Evolutionary conservation across 257 asterid genomes (phyloP), one percentile per base, ranked within the genome.

Genomic region (Nemophila menziesii): DNA sequence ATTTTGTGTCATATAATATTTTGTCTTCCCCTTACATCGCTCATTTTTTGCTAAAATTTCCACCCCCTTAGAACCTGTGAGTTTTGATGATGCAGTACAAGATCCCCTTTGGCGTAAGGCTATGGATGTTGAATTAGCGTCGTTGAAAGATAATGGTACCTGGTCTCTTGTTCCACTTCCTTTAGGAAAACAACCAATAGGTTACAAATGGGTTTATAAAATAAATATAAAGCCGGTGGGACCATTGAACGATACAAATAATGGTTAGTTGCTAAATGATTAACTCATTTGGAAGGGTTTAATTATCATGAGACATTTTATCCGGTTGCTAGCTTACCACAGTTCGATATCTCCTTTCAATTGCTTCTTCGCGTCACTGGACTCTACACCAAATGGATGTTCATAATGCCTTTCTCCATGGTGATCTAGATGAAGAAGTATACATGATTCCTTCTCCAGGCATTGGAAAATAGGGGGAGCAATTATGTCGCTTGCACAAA

Each of bases 361-460:
- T 47, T 27, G 24, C 41, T 0, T 26, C 41, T 9, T 13, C 1
- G 8, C 11, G 16, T 1, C 1, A 11, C 3, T 16, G 40, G 6
- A 18, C n/a, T 11, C 36, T 24, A 6, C 33, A 9, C 13, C 43
- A 11, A 16, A 0, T 38, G 14, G 46, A 39, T 8, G 33, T 18
- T 10, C 22, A 33, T 7, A 29, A 27, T 20, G 20, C 22, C n/a
- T 34, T 57, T 13, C 12, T 42, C 2, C 33, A 48, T 18, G 20
- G 51, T 10, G 39, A 48, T 7, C 26, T 26, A 1, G 8, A 16
- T 0, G 50, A 48, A 4, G 56, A 57, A 7, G n/a, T 57, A 1
- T 39, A 48, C 5, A 46, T 36, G 53, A 46, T 26, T 54, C 53
- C 10, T 24, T 9, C 33, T 24, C 55, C 33, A 4, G 43, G 55